Base-by-base conservation (phyloP, 2,329 filamentous ascomycete species). In the Orbilia oligospora region DNA sequence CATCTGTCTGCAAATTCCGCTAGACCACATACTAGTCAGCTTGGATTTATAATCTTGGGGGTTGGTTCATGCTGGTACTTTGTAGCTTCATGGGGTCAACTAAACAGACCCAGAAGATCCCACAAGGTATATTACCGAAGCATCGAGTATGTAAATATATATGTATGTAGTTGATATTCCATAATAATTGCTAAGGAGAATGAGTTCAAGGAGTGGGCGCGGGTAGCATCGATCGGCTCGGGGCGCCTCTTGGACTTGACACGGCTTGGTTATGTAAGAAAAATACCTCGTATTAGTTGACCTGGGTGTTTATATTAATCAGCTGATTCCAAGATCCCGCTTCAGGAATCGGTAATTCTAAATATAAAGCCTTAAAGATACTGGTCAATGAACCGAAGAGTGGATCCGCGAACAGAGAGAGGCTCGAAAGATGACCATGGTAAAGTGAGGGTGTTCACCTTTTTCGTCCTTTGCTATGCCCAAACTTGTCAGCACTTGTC, bases 231-330 rank as follows among this genome's bases (percentile, higher is more conserved):
- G 53, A 49, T 65, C 48, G 49, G 63, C n/a, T 70, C 41, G 69
- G 69, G 55, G 75, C 38, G 76, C 64, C 67, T 65, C 71, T 49
- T 41, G 46, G 49, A 56, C 55, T 80, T 63, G 53, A 61, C 58
- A 69, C 79, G 79, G 76, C 80, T 72, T 79, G 61, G 58, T 79
- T 71, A 67, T 70, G 44, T 73, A 58, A 71, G 41, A 64, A 73
- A 72, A 75, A 71, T 67, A 64, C 61, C 79, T 65, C 66, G 69
- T 80, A 46, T 66, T 70, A 69, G 64, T 69, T 41, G 80, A 72
- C 79, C 75, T 80, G 68, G 77, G 71, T 58, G 56, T 71, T 77
- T 80, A 79, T 66, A 78, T 73, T 79, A 76, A 71, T 72, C 51
- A 69, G 71, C 68, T 70, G 76, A 71, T 75, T 68, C 63, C 53